Base-by-base conservation (phyloP, 2,329 filamentous ascomycete genomes). In the Aspergillus fischeri region DNA sequence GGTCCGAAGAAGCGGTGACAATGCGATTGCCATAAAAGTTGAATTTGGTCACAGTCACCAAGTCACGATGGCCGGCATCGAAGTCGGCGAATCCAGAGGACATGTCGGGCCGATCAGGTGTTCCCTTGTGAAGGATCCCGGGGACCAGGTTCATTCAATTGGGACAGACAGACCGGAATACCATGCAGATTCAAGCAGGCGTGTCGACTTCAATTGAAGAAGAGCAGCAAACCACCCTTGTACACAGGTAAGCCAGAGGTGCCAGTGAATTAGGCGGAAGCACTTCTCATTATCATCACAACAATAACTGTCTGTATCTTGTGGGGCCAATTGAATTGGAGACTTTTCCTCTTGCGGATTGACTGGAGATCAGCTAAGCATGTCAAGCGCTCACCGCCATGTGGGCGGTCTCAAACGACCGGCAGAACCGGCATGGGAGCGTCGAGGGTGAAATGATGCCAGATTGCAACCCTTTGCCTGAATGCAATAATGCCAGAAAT, bases 21-120 rank as follows among this genome's bases (percentile, higher is more conserved):
- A 93, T 92, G 65, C 92, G 90, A 67, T 91, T 92, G 65, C 92
- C 93, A 73, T 96, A 96, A 64, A 87, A 87, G 75, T 97, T 97
- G 82, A 95, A 96, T 64, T 91, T 88, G 60, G 93, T 87, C 55
- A 91, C 88, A 63, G 92, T 87, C 52, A 95, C 89, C 48, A 94
- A 82, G 72, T 95, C 77, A 51, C 75, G 73, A 67, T 80, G 77
- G 58, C 74, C 76, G 41, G 76, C 70, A 58, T 78, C 75, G 62
- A 79, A 77, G 60, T 77, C 73, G 57, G 70, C 69, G 65, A 76
- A 75, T 47, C 67, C 69, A 56, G 71, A 70, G 52, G 66, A 62
- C 69, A 74, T 75, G 32, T 67, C 63, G 56, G 65, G 61, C 56
- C 57, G 62, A 59, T 66, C 65, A 57, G 63, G 60, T 53, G 55